A percentile compares a stretch with the other conserved stretches of the same genome.
phyloP scores from a whole-genome alignment of 805 yeast genomes.

The Metschnikowia santaceciliae region DNA sequence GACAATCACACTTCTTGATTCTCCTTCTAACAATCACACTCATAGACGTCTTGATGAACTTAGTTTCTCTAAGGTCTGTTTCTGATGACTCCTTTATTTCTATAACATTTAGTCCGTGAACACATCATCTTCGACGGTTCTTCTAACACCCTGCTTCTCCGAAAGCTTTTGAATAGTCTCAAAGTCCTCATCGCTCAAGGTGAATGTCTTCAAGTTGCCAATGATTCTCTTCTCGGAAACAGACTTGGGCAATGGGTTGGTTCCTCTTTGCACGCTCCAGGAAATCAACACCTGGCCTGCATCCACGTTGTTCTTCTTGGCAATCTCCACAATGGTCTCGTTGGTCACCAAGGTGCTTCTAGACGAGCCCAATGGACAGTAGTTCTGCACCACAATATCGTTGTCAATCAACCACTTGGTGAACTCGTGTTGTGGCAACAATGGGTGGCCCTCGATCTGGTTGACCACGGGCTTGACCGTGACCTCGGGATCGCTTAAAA shows the following conservation, averaged over 20 bases:
- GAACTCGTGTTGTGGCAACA: constrained; percentile 18
- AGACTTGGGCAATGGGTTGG: constrained; percentile 20
- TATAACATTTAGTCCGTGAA: constrained; percentile 11
- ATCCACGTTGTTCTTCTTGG: constrained; percentile 16
- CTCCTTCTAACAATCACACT: too few relatives aligned
- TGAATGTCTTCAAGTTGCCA: constrained; percentile 35
- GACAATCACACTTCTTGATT: too few relatives aligned
- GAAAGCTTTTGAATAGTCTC: constrained; percentile 29
- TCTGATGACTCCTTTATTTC: too few relatives aligned
- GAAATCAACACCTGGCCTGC: constrained; percentile 18
- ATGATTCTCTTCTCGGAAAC: constrained; percentile 30
- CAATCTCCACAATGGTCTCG: constrained; percentile 13
- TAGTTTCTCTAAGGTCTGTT: too few relatives aligned
- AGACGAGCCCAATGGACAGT: constrained; percentile 19
- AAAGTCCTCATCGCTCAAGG: constrained; percentile 34
- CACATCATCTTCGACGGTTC: constrained; percentile 26
- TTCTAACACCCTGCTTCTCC: constrained; percentile 28
- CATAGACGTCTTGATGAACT: too few relatives aligned
- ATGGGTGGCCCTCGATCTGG: constrained; percentile 20
- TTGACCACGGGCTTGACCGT: constrained; percentile 19
- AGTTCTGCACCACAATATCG: constrained; percentile 15
- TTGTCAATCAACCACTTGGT: constrained; percentile 12
- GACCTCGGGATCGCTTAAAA: constrained; percentile 17
- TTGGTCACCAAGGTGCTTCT: constrained; percentile 14
- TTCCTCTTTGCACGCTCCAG: constrained; percentile 19